Base-by-base conservation (phyloP, 1,139 yeast genomes). In the Zygotorulaspora mrakii region DNA sequence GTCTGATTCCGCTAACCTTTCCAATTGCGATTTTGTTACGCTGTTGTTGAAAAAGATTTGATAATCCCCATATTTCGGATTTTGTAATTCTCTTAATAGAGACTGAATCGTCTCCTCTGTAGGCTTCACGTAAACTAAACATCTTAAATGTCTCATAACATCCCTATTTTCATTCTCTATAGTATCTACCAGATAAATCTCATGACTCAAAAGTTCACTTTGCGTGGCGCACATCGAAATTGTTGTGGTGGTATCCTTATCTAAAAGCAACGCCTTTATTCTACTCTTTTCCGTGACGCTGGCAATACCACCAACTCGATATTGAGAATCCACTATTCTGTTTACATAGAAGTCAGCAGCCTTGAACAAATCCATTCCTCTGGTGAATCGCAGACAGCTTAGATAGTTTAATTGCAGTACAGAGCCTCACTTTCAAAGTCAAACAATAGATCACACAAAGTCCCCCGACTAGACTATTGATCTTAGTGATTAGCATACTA, bases 141-240 rank as follows among this genome's bases (percentile, higher is more conserved):
- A 89, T 53, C 79, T 79, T 53, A 91, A 65, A 59, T 89, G 95
- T 45, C 94, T 78, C 84, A 91, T 70, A 42, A 77, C 77, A 51
- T 89, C 87, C 28, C 87, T 69, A 24, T 67, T 61, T n/a, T 67
- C 63, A 53, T 85, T 86, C 37, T 79, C 79, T 52, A 79, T 60
- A 17, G 77, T 74, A 47, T 88, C 96, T 33, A 88, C 79, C 37
- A 91, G 70, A 46, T 86, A 87, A 14, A 91, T 77, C 47, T 89
- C 95, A 51, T 85, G 77, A 49, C 82, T 79, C 35, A 91, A 72
- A 37, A 91, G 71, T 49, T 82, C 84, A 4, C 94, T 81, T 62
- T 94, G 98, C 2, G 96, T 83, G 31, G 94, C 77, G 50, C 84
- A 78, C 74, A 91, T 73, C 11, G 96, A 87, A 16, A 94, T 77